phyloP scores from a whole-genome alignment of 1,284 basidiomycete species.

The Crucibulum cyathiforme region DNA sequence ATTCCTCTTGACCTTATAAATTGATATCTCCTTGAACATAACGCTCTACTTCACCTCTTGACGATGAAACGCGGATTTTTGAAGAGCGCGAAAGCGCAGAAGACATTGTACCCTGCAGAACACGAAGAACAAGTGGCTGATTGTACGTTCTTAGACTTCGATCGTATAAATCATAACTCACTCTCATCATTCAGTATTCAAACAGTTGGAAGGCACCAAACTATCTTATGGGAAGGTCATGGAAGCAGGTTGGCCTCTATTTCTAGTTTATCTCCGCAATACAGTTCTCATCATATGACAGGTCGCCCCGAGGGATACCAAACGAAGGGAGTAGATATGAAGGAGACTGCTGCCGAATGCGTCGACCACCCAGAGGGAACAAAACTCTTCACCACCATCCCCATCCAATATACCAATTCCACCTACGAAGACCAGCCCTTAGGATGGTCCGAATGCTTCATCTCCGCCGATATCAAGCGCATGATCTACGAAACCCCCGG shows the following conservation, averaged over 20 bases:
- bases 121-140: too few species aligned
- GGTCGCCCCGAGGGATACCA: background rate
- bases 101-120: too few species aligned
- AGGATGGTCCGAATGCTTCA: background rate
- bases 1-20: too few species aligned
- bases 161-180: too few species aligned
- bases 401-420: background rate
- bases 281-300: background rate
- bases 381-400: background rate
- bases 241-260: background rate
- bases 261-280: background rate
- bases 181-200: too few species aligned
- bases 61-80: too few species aligned
- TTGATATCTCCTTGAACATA: too few species aligned
- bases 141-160: too few species aligned
- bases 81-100: too few species aligned
- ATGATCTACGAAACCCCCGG: background rate
- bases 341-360: background rate
- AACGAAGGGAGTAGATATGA: background rate
- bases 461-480: background rate
- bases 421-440: background rate
- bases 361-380: background rate
- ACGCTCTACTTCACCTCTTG: too few species aligned
- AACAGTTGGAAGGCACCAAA: background rate
- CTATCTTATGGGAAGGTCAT: background rate